Evolutionary conservation across 2,329 filamentous ascomycete species (phyloP).

Genomic region (Blumeria hordei): DNA sequence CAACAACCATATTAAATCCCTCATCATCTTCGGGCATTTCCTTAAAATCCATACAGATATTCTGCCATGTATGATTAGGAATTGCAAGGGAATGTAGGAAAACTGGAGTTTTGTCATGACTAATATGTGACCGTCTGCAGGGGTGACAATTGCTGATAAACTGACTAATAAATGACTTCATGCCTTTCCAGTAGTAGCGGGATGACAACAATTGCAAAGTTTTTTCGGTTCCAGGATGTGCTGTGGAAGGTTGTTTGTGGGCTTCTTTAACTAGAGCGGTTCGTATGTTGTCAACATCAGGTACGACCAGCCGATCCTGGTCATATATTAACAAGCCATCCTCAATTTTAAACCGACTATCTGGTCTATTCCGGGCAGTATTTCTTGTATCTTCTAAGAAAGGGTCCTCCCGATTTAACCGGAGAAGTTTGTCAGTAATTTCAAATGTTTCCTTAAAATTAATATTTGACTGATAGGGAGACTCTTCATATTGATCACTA

Average conservation of each 20-base stretch:
- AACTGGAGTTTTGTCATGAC: slow-evolving; percentile 1
- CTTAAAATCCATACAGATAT: too few species aligned
- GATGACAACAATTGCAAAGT: not conserved
- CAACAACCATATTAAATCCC: slow-evolving; percentile 1
- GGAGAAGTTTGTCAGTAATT: not conserved
- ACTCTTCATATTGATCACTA: not conserved
- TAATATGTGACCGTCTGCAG: not conserved
- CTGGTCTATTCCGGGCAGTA: not conserved
- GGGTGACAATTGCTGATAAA: not conserved
- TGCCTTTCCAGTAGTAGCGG: not conserved
- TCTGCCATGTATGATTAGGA: not conserved
- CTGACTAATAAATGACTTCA: not conserved
- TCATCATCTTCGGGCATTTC: too few species aligned
- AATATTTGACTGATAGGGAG: not conserved
- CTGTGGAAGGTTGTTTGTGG: not conserved
- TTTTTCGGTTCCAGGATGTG: not conserved
- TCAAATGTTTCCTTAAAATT: not conserved
- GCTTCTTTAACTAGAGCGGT: not conserved
- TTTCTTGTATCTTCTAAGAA: not conserved
- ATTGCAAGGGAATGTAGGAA: slow-evolving; percentile 1
- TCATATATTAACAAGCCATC: not conserved
- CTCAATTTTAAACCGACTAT: too few species aligned
- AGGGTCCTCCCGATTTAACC: not conserved
- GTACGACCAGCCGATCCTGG: not conserved
- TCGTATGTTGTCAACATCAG: not conserved